These are phyloP conservation scores for Gastrolobium villosum DNA, from an alignment of 306 rosid species.

Conservation along the genomic window DNA sequence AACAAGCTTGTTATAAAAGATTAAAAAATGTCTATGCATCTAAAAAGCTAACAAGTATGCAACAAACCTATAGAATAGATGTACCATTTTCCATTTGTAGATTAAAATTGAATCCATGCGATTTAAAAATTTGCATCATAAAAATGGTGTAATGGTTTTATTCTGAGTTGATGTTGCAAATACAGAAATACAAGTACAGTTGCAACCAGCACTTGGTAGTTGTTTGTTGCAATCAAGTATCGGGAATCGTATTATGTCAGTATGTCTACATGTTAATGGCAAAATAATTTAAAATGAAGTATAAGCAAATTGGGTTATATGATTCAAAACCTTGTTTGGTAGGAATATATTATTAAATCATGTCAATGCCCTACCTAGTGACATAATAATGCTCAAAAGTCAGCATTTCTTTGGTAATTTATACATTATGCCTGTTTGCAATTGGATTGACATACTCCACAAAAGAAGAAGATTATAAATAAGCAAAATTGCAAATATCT, in stretches of 20 bases:
- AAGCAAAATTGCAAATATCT: slow-evolving; percentile 25
- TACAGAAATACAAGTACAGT: slow-evolving; percentile 20
- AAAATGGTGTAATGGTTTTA: background rate
- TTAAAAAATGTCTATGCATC: slow-evolving; percentile 24
- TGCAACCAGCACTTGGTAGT: background rate
- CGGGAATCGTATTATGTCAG: background rate
- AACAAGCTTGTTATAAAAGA: slow-evolving; percentile 25
- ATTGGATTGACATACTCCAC: background rate
- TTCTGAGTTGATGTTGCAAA: slow-evolving; percentile 5
- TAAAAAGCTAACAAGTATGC: slow-evolving; percentile 7
- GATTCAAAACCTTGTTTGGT: background rate
- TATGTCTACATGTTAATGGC: background rate
- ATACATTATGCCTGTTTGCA: background rate
- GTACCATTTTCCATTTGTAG: slow-evolving; percentile 23
- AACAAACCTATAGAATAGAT: slow-evolving; percentile 27
- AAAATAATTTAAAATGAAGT: background rate
- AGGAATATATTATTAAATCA: background rate
- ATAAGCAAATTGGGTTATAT: slow-evolving; percentile 7
- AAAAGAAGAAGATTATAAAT: background rate
- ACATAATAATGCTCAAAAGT: slow-evolving; percentile 7
- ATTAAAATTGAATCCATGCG: slow-evolving; percentile 11
- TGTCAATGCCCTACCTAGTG: background rate
- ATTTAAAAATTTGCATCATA: slow-evolving; percentile 39
- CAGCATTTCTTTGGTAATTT: slow-evolving; percentile 4
- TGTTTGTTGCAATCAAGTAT: background rate